These are phyloP conservation scores for Vigna nakashimae DNA, from an alignment of 306 rosid genomes.

Conservation along the genomic window DNA sequence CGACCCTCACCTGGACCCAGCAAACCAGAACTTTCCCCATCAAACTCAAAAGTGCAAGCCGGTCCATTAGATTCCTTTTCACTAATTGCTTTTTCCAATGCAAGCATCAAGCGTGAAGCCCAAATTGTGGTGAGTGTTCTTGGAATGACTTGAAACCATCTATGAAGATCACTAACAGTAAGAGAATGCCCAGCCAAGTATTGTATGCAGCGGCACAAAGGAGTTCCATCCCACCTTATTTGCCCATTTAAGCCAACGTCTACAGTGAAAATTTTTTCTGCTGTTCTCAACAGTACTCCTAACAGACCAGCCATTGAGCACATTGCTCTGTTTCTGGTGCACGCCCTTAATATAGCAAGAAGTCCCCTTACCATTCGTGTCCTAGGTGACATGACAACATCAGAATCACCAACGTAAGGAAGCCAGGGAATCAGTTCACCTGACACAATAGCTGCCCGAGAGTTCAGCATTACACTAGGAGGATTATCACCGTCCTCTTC, in stretches of 20 bases:
- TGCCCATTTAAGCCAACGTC: slow-evolving; percentile 72
- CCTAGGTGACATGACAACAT: slow-evolving; percentile 81
- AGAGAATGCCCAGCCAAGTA: slow-evolving; percentile 95
- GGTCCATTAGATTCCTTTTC: slow-evolving; percentile 98
- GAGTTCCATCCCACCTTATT: slow-evolving; percentile 91
- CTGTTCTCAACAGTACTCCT: slow-evolving; percentile 83
- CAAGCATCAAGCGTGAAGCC: slow-evolving; percentile 79
- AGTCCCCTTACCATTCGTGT: slow-evolving; percentile 96
- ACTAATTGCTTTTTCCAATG: slow-evolving; percentile 84
- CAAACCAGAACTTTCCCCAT: slow-evolving; percentile 99
- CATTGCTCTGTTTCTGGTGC: slow-evolving; percentile 98
- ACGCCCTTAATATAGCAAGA: slow-evolving; percentile 93
- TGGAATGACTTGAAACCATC: slow-evolving; percentile 87
- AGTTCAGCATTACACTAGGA: slow-evolving; percentile 97
- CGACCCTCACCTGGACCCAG: slow-evolving; percentile 98
- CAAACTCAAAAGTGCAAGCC: slow-evolving; percentile 90
- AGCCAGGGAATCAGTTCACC: slow-evolving; percentile 97
- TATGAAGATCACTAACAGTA: slow-evolving; percentile 74
- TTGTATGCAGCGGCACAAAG: slow-evolving; percentile 91
- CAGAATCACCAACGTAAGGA: slow-evolving; percentile 83
- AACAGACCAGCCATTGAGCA: slow-evolving; percentile 94
- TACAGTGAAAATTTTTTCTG: slow-evolving; percentile 72
- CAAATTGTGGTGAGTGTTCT: slow-evolving; percentile 79
- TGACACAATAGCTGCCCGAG: slow-evolving; percentile 94
- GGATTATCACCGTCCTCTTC: slow-evolving; percentile 96